phyloP scores from a whole-genome alignment of 768 basidiomycete genomes.

The Tricholoma furcatifolium region DNA sequence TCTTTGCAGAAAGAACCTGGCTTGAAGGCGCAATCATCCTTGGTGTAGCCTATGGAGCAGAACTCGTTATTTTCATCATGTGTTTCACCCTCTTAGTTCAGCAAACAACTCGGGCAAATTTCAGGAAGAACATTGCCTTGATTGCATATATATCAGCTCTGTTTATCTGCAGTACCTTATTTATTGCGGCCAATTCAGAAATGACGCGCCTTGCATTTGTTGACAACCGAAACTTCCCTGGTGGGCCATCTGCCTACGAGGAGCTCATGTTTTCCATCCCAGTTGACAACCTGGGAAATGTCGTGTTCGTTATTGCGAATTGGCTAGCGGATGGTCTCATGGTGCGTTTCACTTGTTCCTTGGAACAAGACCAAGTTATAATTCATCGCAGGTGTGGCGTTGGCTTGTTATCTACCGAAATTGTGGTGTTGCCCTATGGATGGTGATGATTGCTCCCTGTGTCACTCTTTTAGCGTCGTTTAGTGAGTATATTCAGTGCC shows the following conservation, averaged over 20 bases:
- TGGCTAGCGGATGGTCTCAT: slow-evolving; percentile 25
- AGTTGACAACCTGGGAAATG: slow-evolving; percentile 11
- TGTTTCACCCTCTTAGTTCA: background rate
- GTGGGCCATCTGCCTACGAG: slow-evolving; percentile 8
- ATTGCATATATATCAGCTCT: slow-evolving; percentile 3
- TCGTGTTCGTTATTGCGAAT: slow-evolving; percentile 19
- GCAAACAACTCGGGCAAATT: background rate
- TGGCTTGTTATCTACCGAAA: slow-evolving; percentile 11
- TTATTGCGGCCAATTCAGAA: slow-evolving; percentile 1
- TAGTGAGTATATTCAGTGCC: background rate
- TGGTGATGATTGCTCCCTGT: slow-evolving; percentile 2
- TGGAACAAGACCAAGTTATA: background rate
- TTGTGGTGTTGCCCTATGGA: background rate
- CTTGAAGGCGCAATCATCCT: slow-evolving; percentile 6
- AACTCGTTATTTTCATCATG: slow-evolving; percentile 1
- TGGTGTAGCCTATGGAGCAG: slow-evolving; percentile 7
- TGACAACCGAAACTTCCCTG: slow-evolving; percentile 13
- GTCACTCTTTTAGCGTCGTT: background rate
- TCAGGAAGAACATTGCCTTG: background rate
- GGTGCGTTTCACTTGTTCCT: slow-evolving; percentile 7
- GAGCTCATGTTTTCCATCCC: slow-evolving; percentile 4
- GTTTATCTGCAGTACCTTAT: slow-evolving; percentile 2
- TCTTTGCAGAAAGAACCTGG: slow-evolving; percentile 7
- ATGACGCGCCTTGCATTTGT: slow-evolving; percentile 6
- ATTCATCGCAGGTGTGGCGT: slow-evolving; percentile 10